These are phyloP conservation scores for Trametes punicea DNA, from an alignment of 768 basidiomycete species.

Conservation along the genomic window DNA sequence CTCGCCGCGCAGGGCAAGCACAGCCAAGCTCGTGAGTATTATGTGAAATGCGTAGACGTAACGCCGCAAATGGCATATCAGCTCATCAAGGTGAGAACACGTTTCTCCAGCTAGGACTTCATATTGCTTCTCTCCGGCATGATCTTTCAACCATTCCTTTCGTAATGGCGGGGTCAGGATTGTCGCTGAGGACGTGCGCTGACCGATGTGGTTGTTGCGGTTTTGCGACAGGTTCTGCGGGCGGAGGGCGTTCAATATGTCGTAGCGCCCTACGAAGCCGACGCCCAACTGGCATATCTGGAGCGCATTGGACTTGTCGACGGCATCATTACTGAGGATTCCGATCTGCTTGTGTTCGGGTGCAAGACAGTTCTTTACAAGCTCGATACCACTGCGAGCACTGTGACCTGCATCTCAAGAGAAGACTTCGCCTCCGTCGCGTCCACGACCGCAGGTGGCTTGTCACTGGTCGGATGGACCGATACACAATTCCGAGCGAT, in stretches of 20 bases:
- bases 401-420: constrained; percentile 65
- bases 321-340: constrained; percentile 96
- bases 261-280: constrained; percentile 98
- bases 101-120: constrained; percentile 5
- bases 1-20: constrained; percentile 76
- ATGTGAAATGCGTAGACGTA: constrained; percentile 89
- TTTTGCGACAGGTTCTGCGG: constrained; percentile 62
- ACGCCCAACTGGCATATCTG: constrained; percentile 92
- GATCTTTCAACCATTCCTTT: background rate
- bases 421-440: constrained; percentile 63
- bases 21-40: constrained; percentile 81
- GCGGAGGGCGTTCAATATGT: constrained; percentile 81
- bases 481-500: constrained; percentile 88
- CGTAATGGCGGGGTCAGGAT: background rate
- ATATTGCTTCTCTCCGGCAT: constrained; percentile 4
- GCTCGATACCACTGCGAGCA: constrained; percentile 65
- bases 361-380: constrained; percentile 92
- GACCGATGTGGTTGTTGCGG: constrained; percentile 4
- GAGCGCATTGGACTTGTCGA: constrained; percentile 80
- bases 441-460: constrained; percentile 45
- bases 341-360: constrained; percentile 97
- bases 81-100: constrained; percentile 79
- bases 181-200: background rate
- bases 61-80: constrained; percentile 98
- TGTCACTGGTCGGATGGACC: constrained; percentile 85